Percentiles rank a stretch among this genome's conserved stretches.
Conservation (phyloP, 805 yeast species). For the Citeromyces matritensis region DNA sequence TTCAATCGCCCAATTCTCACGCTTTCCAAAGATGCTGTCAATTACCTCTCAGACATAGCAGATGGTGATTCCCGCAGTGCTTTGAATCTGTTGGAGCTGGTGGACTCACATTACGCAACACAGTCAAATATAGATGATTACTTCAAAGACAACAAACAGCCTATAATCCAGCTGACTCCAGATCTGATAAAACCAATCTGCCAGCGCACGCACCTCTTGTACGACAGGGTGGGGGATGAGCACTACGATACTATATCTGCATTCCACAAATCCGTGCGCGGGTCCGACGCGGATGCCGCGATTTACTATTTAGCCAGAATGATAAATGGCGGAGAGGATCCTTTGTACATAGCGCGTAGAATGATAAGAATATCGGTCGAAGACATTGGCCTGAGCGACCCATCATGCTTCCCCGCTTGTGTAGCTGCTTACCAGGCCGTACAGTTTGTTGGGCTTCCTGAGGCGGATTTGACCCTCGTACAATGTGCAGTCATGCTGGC, state of each 20-base stretch:
- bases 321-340: slow-evolving; percentile 92
- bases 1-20: slow-evolving; percentile 32
- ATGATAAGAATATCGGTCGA: slow-evolving; percentile 94
- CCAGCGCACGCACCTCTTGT: slow-evolving; percentile 39
- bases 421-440: slow-evolving; percentile 75
- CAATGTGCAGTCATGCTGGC: slow-evolving; percentile 92
- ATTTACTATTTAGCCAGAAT: slow-evolving; percentile 75
- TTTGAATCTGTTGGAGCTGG: slow-evolving; percentile 62
- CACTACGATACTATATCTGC: slow-evolving; percentile 96
- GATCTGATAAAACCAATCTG: slow-evolving; percentile 7
- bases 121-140: slow-evolving; percentile 2
- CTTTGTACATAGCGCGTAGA: slow-evolving; percentile 74
- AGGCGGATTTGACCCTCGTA: slow-evolving; percentile 76
- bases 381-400: slow-evolving; percentile 81
- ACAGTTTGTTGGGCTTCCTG: slow-evolving; percentile 89
- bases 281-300: slow-evolving; percentile 82
- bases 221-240: slow-evolving; percentile 80
- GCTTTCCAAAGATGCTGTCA: slow-evolving; percentile 39
- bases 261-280: slow-evolving; percentile 85
- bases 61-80: slow-evolving; percentile 88
- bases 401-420: slow-evolving; percentile 74
- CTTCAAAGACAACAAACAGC: slow-evolving; percentile 6
- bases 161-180: slow-evolving; percentile 19
- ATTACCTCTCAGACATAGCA: slow-evolving; percentile 56
- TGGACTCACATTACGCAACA: slow-evolving; percentile 31